phyloP scores from a whole-genome alignment of 1,284 basidiomycete genomes.

The Entoloma clypeatum region DNA sequence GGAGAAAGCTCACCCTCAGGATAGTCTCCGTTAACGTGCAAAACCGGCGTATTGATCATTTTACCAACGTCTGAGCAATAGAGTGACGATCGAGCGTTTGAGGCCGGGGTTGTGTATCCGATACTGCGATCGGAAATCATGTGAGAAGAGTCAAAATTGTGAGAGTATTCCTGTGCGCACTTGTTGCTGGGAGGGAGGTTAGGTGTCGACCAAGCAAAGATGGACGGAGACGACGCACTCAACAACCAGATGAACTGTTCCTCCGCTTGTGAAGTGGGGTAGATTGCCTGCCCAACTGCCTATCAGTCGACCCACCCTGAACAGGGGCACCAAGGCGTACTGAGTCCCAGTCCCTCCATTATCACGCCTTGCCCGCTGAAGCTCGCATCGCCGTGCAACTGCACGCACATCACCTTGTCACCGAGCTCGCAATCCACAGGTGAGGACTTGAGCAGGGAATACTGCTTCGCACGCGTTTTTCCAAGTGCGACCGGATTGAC shows the following conservation, averaged over 20 bases:
- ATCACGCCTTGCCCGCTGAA: conserved; percentile 88
- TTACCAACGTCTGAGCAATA: conserved; percentile 91
- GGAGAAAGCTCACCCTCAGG: conserved; percentile 63
- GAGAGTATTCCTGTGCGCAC: conserved; percentile 26
- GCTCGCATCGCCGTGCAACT: conserved; percentile 87
- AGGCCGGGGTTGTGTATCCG: conserved; percentile 86
- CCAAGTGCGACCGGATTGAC: conserved; percentile 83
- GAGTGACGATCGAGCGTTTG: conserved; percentile 75
- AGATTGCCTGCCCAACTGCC: conserved; percentile 55
- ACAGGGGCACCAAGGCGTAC: conserved; percentile 34
- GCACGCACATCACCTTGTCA: conserved; percentile 83
- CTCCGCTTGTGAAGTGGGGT: conserved; percentile 87
- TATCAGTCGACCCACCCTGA: background rate
- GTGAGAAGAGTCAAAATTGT: background rate
- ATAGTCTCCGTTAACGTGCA: conserved; percentile 91
- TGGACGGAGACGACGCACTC: conserved; percentile 55
- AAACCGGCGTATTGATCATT: conserved; percentile 82
- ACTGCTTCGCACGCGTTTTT: conserved; percentile 90
- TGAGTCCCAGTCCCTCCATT: conserved; percentile 83
- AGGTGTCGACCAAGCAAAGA: background rate
- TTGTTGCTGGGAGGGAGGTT: conserved; percentile 43
- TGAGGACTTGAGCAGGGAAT: conserved; percentile 68
- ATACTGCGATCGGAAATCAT: conserved; percentile 55
- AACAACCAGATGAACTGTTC: conserved; percentile 86
- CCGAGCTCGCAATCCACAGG: conserved; percentile 73